Base-by-base conservation (phyloP, 192 early-diverging fungal species). In the Entophlyctis luteolus region DNA sequence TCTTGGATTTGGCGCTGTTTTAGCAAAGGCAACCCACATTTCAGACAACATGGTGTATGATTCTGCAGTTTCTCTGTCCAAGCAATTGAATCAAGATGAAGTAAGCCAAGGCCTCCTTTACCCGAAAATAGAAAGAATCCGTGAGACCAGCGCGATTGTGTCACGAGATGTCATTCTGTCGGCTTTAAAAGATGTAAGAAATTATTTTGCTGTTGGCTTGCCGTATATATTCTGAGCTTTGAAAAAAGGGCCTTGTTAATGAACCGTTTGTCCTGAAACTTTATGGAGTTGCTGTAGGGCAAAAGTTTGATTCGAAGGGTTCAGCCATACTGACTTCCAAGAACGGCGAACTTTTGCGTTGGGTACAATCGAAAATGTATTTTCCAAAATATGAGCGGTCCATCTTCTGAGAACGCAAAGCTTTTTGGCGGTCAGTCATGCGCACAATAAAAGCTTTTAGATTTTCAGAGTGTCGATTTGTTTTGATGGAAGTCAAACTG, bases 31-130 rank as follows among this genome's bases (percentile, higher is more conserved):
- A 23, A 69, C 54, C 20, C 56, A 53, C 29, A 89, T 96, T 63
- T 88, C 91, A 33, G 89, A 94, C 72, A 74, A 74, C 62, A 84
- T 96, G 87, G 87, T 98, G 49, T 91, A 89, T 70, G 79, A 84
- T 33, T 84, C 90, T 33, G 86, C 96, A 29, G 85, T 83, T 47
- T 82, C 90, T 20, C 86, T 96, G 25, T 84, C 95, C 10, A 77
- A 88, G 49, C 81, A 89, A 18, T 75, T 96, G 37, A 89, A 81
- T 3, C 36, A 59, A 0, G 81, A 90, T 45, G 93, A 98, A 79
- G 79, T 59, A 1, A 71, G 71, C 23, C 72, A 86, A 57, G 86
- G 88, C 48, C 76, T 90, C 38, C 76, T 98, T 38, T 98, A 94
- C 74, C 96, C 96, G 12, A 79, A 82, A 48, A 73, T 98, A 38